phyloP scores from a whole-genome alignment of 169 alveolate species.

The Plasmodium yoelii region DNA sequence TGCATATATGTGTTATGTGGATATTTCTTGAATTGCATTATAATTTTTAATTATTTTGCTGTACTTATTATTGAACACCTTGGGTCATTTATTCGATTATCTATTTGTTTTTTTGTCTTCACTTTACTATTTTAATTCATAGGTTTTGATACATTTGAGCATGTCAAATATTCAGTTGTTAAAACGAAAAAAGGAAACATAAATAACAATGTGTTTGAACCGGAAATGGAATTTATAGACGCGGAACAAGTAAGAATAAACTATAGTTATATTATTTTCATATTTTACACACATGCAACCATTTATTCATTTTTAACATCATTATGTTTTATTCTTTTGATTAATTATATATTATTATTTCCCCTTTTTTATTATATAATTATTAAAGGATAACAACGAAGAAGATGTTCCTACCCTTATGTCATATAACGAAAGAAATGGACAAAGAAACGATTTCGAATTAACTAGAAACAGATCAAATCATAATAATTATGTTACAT shows the following conservation, averaged over 20 bases:
- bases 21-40: no score
- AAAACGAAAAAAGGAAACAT: conserved; percentile 74
- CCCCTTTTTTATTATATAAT: conserved; percentile 5
- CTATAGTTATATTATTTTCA: background rate
- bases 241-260: conserved; percentile 82
- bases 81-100: background rate
- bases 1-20: background rate
- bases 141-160: conserved; percentile 81
- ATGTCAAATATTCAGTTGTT: conserved; percentile 82
- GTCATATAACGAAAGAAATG: conserved; percentile 67
- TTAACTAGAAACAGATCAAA: conserved; percentile 69
- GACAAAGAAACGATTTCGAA: conserved; percentile 49
- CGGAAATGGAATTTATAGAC: conserved; percentile 87
- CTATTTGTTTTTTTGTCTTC: conserved; percentile 8
- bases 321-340: background rate
- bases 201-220: conserved; percentile 80
- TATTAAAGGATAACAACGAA: conserved; percentile 77
- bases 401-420: conserved; percentile 87
- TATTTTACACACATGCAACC: background rate
- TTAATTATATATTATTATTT: background rate
- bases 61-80: no score
- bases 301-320: background rate
- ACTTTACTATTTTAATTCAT: background rate
- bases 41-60: no score
- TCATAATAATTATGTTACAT: conserved; percentile 43